phyloP scores from a whole-genome alignment of 2,329 filamentous ascomycete genomes.

The Achaetomium macrosporum region DNA sequence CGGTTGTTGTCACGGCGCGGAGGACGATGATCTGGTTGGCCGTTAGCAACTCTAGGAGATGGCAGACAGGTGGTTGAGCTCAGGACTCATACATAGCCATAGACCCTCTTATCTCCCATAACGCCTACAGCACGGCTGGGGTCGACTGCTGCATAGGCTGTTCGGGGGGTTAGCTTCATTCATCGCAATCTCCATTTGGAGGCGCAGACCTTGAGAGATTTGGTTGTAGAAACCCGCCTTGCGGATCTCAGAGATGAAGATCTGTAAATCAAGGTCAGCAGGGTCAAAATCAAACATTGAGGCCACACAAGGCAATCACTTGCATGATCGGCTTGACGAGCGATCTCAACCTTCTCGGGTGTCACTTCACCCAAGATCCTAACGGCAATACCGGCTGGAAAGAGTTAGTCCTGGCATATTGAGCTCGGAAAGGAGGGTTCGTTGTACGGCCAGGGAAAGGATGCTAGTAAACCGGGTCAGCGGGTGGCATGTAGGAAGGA shows the following conservation, averaged over 20 bases:
- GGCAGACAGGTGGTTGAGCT: slow-evolving; percentile 15
- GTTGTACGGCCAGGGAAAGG: slow-evolving; percentile 27
- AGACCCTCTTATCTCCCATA: slow-evolving; percentile 60
- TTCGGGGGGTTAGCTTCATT: not conserved
- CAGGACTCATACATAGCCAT: slow-evolving; percentile 31
- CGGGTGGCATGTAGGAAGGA: not conserved
- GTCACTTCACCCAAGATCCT: slow-evolving; percentile 82
- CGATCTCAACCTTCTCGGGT: slow-evolving; percentile 70
- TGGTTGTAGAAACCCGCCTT: slow-evolving; percentile 64
- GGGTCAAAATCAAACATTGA: not conserved
- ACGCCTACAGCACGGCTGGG: slow-evolving; percentile 39
- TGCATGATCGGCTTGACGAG: slow-evolving; percentile 61
- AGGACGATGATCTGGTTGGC: slow-evolving; percentile 34
- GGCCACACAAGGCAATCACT: not conserved
- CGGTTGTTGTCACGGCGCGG: slow-evolving; percentile 43
- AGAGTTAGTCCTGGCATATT: not conserved
- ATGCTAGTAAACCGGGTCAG: slow-evolving; percentile 16
- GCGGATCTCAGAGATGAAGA: slow-evolving; percentile 72
- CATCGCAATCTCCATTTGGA: not conserved
- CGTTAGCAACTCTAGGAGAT: slow-evolving; percentile 24
- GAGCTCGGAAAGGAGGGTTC: not conserved
- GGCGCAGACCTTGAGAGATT: slow-evolving; percentile 36
- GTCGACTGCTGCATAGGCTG: slow-evolving; percentile 42
- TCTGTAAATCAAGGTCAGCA: slow-evolving; percentile 31
- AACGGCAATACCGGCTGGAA: slow-evolving; percentile 55